Conservation (phyloP, 306 rosid genomes). For the Cucurbita pepo region DNA sequence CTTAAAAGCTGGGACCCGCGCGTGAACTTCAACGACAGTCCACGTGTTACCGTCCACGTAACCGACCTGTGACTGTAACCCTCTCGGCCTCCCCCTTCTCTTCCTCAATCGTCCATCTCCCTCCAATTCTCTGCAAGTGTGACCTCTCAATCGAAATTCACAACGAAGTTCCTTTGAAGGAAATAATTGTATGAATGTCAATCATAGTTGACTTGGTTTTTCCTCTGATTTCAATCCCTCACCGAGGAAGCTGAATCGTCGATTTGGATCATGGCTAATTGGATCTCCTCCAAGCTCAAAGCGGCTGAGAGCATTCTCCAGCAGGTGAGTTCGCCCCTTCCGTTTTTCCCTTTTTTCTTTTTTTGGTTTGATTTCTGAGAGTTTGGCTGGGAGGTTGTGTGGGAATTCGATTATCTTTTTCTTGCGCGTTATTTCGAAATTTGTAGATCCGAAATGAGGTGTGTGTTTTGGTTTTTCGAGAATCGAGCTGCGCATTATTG, state of each 20-base stretch:
- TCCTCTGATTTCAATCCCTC: neutral
- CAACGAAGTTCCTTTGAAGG: neutral
- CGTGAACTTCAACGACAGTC: neutral
- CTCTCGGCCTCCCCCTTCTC: neutral
- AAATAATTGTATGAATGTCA: neutral
- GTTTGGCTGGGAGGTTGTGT: neutral
- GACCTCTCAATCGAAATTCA: neutral
- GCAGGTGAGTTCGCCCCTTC: conserved; percentile 31
- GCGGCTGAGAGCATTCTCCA: conserved; percentile 89
- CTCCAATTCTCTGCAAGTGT: neutral
- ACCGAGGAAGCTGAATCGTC: conserved; percentile 4
- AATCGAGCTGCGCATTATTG: neutral
- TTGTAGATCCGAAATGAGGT: neutral
- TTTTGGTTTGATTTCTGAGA: conserved; percentile 1
- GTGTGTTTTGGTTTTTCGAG: neutral
- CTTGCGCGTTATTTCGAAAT: neutral
- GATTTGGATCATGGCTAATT: conserved; percentile 52
- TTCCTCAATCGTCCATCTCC: neutral
- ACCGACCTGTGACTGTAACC: neutral
- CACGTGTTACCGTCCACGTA: conserved; percentile 2
- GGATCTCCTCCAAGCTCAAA: conserved; percentile 97
- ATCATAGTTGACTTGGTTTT: neutral
- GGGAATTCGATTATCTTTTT: neutral
- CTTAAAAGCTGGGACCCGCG: neutral
- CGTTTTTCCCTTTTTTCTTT: neutral